These are phyloP conservation scores for Purshia tridentata DNA, from an alignment of 306 rosid genomes.

Conservation along the genomic window DNA sequence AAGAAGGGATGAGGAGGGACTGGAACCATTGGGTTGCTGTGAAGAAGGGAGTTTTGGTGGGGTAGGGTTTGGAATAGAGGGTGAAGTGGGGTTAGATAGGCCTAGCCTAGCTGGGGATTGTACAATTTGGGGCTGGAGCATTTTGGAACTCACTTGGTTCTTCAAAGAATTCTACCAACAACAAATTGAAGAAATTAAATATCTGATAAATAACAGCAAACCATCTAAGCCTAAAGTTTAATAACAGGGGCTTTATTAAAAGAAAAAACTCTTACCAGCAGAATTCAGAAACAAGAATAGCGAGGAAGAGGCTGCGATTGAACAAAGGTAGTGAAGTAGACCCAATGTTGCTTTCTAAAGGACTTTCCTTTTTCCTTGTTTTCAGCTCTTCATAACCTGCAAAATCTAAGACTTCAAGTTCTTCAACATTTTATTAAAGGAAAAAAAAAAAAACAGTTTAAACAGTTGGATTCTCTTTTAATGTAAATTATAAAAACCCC, in stretches of 20 bases:
- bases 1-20: conserved; percentile 49
- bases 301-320: not conserved
- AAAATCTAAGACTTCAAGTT: not conserved
- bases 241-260: not conserved
- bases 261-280: conserved; percentile 5
- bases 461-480: not conserved
- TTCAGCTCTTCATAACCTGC: not conserved
- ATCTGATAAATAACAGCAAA: not conserved
- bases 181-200: not conserved
- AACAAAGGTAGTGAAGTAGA: not conserved
- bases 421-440: not conserved
- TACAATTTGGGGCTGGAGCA: conserved; percentile 77
- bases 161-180: not conserved
- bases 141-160: conserved; percentile 26
- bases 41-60: conserved; percentile 69
- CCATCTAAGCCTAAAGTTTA: not conserved
- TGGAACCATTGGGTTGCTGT: conserved; percentile 28
- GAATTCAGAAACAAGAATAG: not conserved
- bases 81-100: conserved; percentile 75
- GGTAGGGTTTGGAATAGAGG: conserved; percentile 65
- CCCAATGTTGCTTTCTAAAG: conserved; percentile 1
- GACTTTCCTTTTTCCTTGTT: not conserved
- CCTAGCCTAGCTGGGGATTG: conserved; percentile 91
- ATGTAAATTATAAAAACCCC: not conserved
- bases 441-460: not conserved